Evolutionary conservation across 2,329 filamentous ascomycete genomes (phyloP).

Genomic region (Helotiales sp.): DNA sequence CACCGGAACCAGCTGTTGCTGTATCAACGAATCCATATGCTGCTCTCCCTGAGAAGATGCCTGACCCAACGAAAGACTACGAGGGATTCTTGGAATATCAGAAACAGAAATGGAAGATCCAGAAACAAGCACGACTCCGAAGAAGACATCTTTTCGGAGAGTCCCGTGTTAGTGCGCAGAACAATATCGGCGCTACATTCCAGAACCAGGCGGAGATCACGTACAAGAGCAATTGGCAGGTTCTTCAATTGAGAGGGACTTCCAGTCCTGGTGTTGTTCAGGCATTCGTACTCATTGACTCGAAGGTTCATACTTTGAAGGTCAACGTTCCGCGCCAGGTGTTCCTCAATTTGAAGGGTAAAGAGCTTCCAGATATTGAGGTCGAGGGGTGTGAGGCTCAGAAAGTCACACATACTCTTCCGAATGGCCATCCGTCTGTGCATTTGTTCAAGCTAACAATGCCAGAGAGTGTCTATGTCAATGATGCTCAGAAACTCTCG

Average conservation of each 20-base stretch:
- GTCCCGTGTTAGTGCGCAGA: conserved; percentile 68
- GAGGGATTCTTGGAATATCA: conserved; percentile 88
- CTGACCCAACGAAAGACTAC: conserved; percentile 85
- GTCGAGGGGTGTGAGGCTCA: conserved; percentile 86
- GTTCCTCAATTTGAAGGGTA: conserved; percentile 88
- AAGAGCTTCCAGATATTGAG: conserved; percentile 86
- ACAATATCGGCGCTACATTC: conserved; percentile 73
- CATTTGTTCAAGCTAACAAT: conserved; percentile 95
- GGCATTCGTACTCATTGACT: conserved; percentile 91
- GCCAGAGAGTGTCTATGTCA: conserved; percentile 84
- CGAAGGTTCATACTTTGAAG: conserved; percentile 86
- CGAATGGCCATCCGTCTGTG: conserved; percentile 91
- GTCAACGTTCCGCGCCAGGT: conserved; percentile 87
- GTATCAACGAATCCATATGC: conserved; percentile 79
- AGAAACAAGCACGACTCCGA: conserved; percentile 85
- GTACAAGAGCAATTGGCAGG: conserved; percentile 93
- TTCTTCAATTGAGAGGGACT: conserved; percentile 83
- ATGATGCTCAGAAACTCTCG: conserved; percentile 81
- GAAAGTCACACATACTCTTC: conserved; percentile 90
- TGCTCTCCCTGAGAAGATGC: conserved; percentile 81
- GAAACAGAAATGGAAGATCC: conserved; percentile 98
- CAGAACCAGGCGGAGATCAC: conserved; percentile 89
- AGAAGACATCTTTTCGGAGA: conserved; percentile 94
- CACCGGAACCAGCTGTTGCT: conserved; percentile 64
- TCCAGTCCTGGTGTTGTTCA: conserved; percentile 85